phyloP scores from a whole-genome alignment of 179 eudicot genomes.

The Beta corolliflora region DNA sequence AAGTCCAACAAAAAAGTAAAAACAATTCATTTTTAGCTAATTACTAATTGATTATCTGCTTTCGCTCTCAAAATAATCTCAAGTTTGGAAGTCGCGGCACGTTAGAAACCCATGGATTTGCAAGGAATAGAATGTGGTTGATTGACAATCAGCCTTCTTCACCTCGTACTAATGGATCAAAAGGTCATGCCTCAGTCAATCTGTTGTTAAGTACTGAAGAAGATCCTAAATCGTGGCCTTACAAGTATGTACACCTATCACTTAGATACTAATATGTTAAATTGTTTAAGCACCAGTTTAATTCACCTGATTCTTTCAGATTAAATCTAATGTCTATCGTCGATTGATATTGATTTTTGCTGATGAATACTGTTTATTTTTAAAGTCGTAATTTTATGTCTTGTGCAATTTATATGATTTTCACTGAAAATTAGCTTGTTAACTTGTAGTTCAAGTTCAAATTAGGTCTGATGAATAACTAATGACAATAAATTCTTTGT shows the following conservation, averaged over 20 bases:
- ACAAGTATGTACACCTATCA: conserved; percentile 41
- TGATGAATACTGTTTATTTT: too few relatives aligned
- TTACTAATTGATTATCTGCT: not conserved
- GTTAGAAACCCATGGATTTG: conserved; percentile 86
- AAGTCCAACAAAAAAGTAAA: not conserved
- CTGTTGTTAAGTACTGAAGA: conserved; percentile 66
- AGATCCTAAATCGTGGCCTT: conserved; percentile 73
- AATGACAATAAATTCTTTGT: not conserved
- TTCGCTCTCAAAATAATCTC: not conserved
- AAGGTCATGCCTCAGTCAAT: conserved; percentile 45
- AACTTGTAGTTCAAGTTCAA: not conserved
- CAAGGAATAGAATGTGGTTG: conserved; percentile 74
- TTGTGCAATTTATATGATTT: too few relatives aligned
- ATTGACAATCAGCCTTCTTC: conserved; percentile 67
- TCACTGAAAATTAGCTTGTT: too few relatives aligned
- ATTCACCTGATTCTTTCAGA: too few relatives aligned
- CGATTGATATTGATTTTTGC: too few relatives aligned
- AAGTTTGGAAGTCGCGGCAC: conserved; percentile 81
- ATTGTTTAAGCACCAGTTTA: not conserved
- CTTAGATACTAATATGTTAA: not conserved
- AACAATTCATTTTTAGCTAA: not conserved
- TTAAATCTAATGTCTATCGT: too few relatives aligned
- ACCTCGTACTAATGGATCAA: conserved; percentile 41
- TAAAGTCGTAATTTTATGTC: too few relatives aligned
- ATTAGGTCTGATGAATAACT: not conserved